Evolutionary conservation across 139 green algal species (phyloP).

Genomic region (Asterochloris sp.): DNA sequence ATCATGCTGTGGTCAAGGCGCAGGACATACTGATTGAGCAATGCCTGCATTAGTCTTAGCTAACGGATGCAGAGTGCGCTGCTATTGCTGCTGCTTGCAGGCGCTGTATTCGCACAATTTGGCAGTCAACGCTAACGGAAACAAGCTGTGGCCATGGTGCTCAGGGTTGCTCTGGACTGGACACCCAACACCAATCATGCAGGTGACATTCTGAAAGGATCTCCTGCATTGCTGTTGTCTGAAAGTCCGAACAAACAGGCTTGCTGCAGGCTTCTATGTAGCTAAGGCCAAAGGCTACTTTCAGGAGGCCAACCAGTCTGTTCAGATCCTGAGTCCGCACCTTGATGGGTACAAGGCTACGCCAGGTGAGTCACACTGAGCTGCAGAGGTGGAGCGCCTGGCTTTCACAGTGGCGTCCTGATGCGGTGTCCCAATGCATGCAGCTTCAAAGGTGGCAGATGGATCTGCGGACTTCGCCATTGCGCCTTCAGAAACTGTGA

Average conservation of each 20-base stretch:
- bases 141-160: no score
- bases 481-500: constrained; percentile 50
- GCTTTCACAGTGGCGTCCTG: no score
- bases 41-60: no score
- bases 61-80: no score
- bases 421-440: no score
- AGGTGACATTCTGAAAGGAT: background rate
- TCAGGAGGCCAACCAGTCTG: constrained; percentile 36
- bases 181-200: constrained; percentile 81
- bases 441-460: constrained; percentile 23
- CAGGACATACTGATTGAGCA: no score
- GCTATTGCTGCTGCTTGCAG: no score
- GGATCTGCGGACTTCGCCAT: constrained; percentile 48
- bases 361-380: constrained; percentile 29
- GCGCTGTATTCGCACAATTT: no score
- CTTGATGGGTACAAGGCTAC: constrained; percentile 61
- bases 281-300: constrained; percentile 37
- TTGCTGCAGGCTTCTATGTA: constrained; percentile 45
- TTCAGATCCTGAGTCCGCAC: constrained; percentile 54
- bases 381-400: no score
- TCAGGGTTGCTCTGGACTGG: constrained; percentile 76
- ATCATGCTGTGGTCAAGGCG: no score
- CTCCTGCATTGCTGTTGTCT: background rate
- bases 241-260: background rate
- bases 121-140: no score